Conservation (phyloP, 2,329 filamentous ascomycete genomes). For the Colletotrichum chlorophyti region DNA sequence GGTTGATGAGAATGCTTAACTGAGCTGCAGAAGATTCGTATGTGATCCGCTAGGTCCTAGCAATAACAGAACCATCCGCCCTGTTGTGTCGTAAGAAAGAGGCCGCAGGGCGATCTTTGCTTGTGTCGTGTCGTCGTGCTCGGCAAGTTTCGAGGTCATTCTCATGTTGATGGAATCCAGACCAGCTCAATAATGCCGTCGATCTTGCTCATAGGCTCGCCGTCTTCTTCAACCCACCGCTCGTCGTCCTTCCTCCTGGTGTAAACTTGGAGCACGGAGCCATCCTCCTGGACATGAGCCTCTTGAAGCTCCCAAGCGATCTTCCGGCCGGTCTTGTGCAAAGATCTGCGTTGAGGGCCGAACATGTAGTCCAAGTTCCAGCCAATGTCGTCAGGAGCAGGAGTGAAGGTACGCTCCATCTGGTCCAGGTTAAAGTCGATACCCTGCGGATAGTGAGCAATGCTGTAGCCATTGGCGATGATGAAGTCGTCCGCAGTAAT, state of each 20-base stretch:
- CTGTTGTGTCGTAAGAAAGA: constrained; percentile 14
- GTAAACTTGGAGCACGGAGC: constrained; percentile 60
- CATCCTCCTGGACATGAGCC: constrained; percentile 52
- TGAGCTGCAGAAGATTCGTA: background rate
- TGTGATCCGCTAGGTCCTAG: background rate
- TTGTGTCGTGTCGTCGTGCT: constrained; percentile 24
- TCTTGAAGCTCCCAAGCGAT: constrained; percentile 63
- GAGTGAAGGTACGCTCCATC: constrained; percentile 60
- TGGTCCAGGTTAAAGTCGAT: constrained; percentile 57
- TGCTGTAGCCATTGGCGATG: constrained; percentile 65
- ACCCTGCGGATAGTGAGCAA: constrained; percentile 61
- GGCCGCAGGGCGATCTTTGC: background rate
- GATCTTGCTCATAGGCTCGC: constrained; percentile 55
- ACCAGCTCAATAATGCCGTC: constrained; percentile 65
- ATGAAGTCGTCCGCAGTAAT: constrained; percentile 59
- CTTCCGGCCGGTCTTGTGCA: constrained; percentile 57
- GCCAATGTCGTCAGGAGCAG: constrained; percentile 52
- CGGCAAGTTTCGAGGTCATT: constrained; percentile 4
- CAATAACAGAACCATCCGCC: constrained; percentile 11
- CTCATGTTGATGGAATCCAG: constrained; percentile 52
- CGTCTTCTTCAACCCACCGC: constrained; percentile 57
- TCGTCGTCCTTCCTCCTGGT: constrained; percentile 58
- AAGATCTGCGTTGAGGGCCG: constrained; percentile 54
- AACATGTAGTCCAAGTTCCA: constrained; percentile 60
- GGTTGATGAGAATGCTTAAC: background rate